Evolutionary conservation across 1,284 basidiomycete genomes (phyloP), one percentile per base, ranked within the genome.

Genomic region (Phylloboletellus chloephorus): DNA sequence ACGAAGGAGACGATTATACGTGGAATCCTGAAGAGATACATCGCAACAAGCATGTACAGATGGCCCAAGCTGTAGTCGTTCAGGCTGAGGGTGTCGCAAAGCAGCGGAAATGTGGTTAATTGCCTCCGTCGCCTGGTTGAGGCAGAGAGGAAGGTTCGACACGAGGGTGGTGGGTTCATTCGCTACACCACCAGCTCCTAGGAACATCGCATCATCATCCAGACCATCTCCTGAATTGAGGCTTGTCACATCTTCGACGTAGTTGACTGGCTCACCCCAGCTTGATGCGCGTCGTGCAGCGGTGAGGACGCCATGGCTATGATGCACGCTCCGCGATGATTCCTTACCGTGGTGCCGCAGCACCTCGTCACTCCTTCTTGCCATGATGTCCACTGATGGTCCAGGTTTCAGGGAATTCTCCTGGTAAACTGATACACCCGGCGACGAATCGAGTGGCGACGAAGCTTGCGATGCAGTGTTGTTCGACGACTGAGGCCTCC

Each of bases 241-340:
- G 47, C 76, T 81, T 36, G 59, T 67, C 43, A 71, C 63, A 36
- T 78, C 72, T 49, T 76, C 76, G 39, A 72, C 69, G 47, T 75
- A 61, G 30, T 49, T 56, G 20, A 58, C 7, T n/a, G 57, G 57
- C 5, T 77, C 73, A 3, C 68, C 71, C 79, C 79, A 82, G 53
- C 79, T 82, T 33, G 79, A 78, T 7, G 80, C 80, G 10, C 80
- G 68, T 50, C 75, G 67, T 17, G 72, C 72, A 17, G 67, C 58
- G 1, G 61, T 64, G 38, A 68, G 52, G 37, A 48, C 45, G n/a
- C 56, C 58, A 46, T 53, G 46, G 44, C 55, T 48, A 39, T 56
- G 56, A 49, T 61, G 66, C 42, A 52, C 45, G 44, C 43, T 52
- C 43, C 32, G 52, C 38, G 42, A 50, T 7, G 13, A 47, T 30